These are phyloP conservation scores for Clonostachys chloroleuca DNA, from an alignment of 2,329 filamentous ascomycete genomes.

Conservation along the genomic window DNA sequence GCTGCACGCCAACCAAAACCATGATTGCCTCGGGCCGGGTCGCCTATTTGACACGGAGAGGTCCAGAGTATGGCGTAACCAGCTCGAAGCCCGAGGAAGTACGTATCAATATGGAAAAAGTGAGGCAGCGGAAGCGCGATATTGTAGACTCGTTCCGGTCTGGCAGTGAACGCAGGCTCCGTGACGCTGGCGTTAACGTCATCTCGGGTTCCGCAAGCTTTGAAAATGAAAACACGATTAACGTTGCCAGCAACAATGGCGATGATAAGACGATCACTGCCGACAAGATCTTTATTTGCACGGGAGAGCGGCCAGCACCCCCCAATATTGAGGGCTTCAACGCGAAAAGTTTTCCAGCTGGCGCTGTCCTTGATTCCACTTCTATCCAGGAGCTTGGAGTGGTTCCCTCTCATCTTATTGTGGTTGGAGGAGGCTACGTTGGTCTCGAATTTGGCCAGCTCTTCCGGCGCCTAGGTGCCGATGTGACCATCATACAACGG, in stretches of 20 bases:
- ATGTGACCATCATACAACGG: slow-evolving; percentile 42
- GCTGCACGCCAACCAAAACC: slow-evolving; percentile 54
- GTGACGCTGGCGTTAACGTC: slow-evolving; percentile 34
- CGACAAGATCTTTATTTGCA: slow-evolving; percentile 39
- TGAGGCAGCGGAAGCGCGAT: slow-evolving; percentile 46
- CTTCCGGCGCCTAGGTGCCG: slow-evolving; percentile 41
- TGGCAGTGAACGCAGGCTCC: slow-evolving; percentile 37
- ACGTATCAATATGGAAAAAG: slow-evolving; percentile 38
- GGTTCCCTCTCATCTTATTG: slow-evolving; percentile 41
- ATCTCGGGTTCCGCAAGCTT: slow-evolving; percentile 40
- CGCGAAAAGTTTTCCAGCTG: slow-evolving; percentile 16
- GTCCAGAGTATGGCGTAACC: slow-evolving; percentile 37
- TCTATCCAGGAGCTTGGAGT: slow-evolving; percentile 37
- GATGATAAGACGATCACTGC: slow-evolving; percentile 24
- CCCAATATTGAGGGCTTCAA: slow-evolving; percentile 30
- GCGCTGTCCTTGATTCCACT: slow-evolving; percentile 38
- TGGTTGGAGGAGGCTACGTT: slow-evolving; percentile 48
- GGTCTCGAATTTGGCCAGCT: slow-evolving; percentile 50
- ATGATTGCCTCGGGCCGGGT: slow-evolving; percentile 47
- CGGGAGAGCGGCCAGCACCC: slow-evolving; percentile 33
- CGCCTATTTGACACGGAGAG: slow-evolving; percentile 36
- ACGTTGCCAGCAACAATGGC: slow-evolving; percentile 21
- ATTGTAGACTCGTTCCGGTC: slow-evolving; percentile 44
- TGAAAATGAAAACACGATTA: slow-evolving; percentile 27
- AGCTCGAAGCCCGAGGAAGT: slow-evolving; percentile 15